Evolutionary conservation across 1,284 basidiomycete species (phyloP).

Genomic region (Peniophora sp.): DNA sequence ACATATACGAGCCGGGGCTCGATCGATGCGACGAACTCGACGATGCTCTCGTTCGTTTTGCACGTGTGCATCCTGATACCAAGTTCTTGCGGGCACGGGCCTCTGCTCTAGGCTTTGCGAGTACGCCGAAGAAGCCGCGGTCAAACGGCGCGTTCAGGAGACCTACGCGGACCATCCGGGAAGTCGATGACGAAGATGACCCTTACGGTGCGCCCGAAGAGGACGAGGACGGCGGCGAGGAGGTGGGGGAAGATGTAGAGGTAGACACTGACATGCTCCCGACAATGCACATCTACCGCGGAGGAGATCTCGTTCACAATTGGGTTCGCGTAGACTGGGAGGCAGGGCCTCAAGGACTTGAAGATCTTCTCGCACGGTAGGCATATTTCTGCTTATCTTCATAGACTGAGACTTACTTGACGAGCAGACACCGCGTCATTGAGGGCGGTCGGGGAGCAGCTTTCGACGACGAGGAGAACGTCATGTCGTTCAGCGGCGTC

Average conservation of each 20-base stretch:
- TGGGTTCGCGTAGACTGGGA: constrained; percentile 87
- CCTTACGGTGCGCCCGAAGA: constrained; percentile 30
- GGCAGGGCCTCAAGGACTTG: constrained; percentile 55
- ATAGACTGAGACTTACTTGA: neutral
- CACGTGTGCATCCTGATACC: constrained; percentile 59
- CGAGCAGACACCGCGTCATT: neutral
- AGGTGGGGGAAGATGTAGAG: constrained; percentile 39
- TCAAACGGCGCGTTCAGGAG: no score
- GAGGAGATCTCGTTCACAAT: constrained; percentile 73
- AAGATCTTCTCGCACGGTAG: constrained; percentile 59
- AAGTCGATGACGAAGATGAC: constrained; percentile 34
- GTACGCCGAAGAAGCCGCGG: constrained; percentile 17
- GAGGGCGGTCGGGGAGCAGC: neutral
- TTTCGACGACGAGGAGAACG: neutral
- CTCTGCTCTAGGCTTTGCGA: constrained; percentile 68
- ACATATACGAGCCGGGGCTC: constrained; percentile 77
- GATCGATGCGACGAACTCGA: constrained; percentile 70
- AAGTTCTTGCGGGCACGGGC: constrained; percentile 78
- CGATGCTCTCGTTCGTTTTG: constrained; percentile 58
- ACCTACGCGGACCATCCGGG: constrained; percentile 12
- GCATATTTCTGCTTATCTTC: constrained; percentile 15
- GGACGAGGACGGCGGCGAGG: constrained; percentile 27
- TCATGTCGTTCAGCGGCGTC: neutral
- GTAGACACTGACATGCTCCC: constrained; percentile 79
- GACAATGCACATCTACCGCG: constrained; percentile 75